Conservation (phyloP, 257 asterid genomes). For the Rauvolfia tetraphylla region DNA sequence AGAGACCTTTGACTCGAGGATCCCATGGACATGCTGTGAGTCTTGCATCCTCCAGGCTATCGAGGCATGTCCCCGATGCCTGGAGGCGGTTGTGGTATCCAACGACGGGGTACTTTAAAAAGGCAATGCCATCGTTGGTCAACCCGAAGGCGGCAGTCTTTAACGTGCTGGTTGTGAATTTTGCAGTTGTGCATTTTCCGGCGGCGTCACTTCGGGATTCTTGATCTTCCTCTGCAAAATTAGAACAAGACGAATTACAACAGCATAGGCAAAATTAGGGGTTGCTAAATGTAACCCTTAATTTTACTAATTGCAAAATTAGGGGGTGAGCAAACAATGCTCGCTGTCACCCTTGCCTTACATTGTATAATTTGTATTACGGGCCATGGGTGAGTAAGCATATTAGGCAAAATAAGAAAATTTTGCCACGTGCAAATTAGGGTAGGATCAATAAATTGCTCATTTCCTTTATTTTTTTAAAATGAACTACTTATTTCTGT, state of each 20-base stretch:
- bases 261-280: too few relatives aligned
- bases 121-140: constrained; percentile 23
- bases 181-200: constrained; percentile 22
- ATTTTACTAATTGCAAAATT: too few relatives aligned
- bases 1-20: constrained; percentile 46
- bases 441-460: too few relatives aligned
- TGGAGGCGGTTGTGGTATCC: constrained; percentile 57
- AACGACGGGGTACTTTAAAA: constrained; percentile 45
- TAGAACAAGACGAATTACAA: background rate
- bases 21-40: constrained; percentile 62
- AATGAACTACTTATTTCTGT: too few relatives aligned
- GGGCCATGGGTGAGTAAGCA: too few relatives aligned
- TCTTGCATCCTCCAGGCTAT: constrained; percentile 34
- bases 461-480: too few relatives aligned
- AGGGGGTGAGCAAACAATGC: background rate
- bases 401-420: too few relatives aligned
- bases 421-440: too few relatives aligned
- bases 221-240: constrained; percentile 16
- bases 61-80: constrained; percentile 57
- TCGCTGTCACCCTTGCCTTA: too few relatives aligned
- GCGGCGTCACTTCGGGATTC: constrained; percentile 11
- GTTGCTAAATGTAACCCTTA: too few relatives aligned
- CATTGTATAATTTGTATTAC: too few relatives aligned
- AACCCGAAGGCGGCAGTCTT: constrained; percentile 2
- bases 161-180: background rate